phyloP scores from a whole-genome alignment of 768 basidiomycete genomes.

The Gloeophyllum trabeum region DNA sequence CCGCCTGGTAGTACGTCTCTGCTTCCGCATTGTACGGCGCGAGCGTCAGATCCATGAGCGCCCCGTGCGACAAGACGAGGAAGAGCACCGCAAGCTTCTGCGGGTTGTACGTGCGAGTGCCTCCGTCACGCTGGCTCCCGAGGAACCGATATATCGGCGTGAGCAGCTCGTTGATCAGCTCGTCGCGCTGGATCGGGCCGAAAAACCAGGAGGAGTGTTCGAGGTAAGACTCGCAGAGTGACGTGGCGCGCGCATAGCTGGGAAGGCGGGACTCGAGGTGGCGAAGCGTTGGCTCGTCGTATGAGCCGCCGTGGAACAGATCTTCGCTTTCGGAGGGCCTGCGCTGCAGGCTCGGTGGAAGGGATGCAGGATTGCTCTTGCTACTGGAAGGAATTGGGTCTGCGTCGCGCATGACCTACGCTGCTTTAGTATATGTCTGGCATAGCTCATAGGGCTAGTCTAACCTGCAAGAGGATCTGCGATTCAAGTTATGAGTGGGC shows the following conservation, averaged over 20 bases:
- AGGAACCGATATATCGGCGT: constrained; percentile 23
- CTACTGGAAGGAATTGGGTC: constrained; percentile 18
- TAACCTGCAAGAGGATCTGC: too few species aligned
- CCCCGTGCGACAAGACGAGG: constrained; percentile 44
- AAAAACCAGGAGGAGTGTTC: constrained; percentile 38
- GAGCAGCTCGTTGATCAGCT: constrained; percentile 28
- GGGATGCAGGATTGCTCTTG: constrained; percentile 13
- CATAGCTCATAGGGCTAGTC: neutral
- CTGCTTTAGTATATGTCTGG: constrained; percentile 14
- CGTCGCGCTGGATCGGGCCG: constrained; percentile 36
- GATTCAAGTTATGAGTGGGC: too few species aligned
- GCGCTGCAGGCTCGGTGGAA: constrained; percentile 16
- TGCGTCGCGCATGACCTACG: neutral
- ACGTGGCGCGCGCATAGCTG: constrained; percentile 12
- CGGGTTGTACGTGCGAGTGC: constrained; percentile 17
- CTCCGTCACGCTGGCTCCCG: neutral
- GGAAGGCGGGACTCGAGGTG: neutral
- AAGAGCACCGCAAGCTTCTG: constrained; percentile 45
- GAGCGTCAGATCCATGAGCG: constrained; percentile 49
- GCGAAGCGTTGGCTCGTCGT: neutral
- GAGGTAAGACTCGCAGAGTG: constrained; percentile 30
- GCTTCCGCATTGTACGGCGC: constrained; percentile 41
- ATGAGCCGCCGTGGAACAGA: neutral
- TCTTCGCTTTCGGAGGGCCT: constrained; percentile 8
- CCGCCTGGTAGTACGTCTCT: constrained; percentile 33